phyloP scores from a whole-genome alignment of 257 asterid species.

The Solanum chmielewskii region DNA sequence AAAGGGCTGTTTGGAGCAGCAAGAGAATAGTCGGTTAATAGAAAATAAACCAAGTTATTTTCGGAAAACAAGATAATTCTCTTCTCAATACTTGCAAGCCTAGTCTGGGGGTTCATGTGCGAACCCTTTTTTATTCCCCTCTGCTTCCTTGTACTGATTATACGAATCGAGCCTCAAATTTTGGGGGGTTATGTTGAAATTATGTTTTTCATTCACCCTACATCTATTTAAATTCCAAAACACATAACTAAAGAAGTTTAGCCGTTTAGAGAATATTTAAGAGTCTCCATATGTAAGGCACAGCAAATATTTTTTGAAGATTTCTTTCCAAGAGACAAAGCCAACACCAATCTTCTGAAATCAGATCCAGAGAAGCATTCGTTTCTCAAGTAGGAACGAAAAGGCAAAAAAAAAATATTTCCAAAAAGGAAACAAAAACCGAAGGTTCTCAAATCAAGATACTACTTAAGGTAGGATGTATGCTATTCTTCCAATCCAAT shows the following conservation, averaged over 20 bases:
- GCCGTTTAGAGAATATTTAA: background rate
- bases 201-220: background rate
- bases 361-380: background rate
- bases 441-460: background rate
- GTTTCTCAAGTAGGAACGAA: background rate
- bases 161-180: background rate
- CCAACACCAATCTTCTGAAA: background rate
- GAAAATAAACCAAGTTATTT: background rate
- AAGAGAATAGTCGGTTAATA: background rate
- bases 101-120: background rate
- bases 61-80: background rate
- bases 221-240: background rate
- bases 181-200: background rate
- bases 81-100: background rate
- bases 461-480: background rate
- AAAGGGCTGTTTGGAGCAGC: background rate
- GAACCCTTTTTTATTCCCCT: background rate
- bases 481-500: background rate
- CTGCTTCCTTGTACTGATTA: background rate
- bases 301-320: background rate
- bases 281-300: background rate
- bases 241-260: background rate
- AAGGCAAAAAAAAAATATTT: background rate
- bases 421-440: background rate
- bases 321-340: background rate